These are phyloP conservation scores for Hypocreales sp. DNA, from an alignment of 2,329 filamentous ascomycete genomes.

Conservation along the genomic window DNA sequence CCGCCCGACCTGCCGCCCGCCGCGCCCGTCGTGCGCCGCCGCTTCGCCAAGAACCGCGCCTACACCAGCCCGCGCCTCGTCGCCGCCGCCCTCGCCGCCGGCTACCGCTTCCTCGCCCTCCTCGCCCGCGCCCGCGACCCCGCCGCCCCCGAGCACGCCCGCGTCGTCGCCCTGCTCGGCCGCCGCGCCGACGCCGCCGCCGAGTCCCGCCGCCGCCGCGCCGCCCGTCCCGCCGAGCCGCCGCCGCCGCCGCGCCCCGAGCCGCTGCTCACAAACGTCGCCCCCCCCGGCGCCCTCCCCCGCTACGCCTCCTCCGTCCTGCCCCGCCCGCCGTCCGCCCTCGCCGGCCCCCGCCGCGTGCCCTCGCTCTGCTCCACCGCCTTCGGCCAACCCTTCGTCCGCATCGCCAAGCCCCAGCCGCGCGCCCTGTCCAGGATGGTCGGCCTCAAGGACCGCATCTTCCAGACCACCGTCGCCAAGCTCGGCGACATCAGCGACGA, in stretches of 20 bases:
- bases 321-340: conserved; percentile 30
- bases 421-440: conserved; percentile 41
- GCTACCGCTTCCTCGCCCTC: conserved; percentile 43
- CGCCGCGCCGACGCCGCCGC: conserved; percentile 8
- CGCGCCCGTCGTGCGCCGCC: conserved; percentile 39
- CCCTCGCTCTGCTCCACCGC: conserved; percentile 40
- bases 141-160: conserved; percentile 22
- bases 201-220: conserved; percentile 7
- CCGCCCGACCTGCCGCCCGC: conserved; percentile 11
- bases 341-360: conserved; percentile 26
- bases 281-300: conserved; percentile 19
- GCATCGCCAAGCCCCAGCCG: conserved; percentile 51
- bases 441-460: conserved; percentile 28
- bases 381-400: conserved; percentile 45
- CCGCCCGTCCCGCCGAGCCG: conserved; percentile 5
- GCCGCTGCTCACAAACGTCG: conserved; percentile 19
- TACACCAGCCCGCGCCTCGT: conserved; percentile 45
- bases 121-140: conserved; percentile 20
- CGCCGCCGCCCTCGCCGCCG: conserved; percentile 45
- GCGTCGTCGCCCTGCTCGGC: conserved; percentile 25
- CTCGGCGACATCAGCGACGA: conserved; percentile 24
- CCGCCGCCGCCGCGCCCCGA: conserved; percentile 7
- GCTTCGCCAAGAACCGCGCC: conserved; percentile 44
- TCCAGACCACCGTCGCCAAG: conserved; percentile 23
- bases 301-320: conserved; percentile 30